Evolutionary conservation across 345 rosid genomes (phyloP), one percentile per base, ranked within the genome.

Genomic region (Nasturtium officinale): DNA sequence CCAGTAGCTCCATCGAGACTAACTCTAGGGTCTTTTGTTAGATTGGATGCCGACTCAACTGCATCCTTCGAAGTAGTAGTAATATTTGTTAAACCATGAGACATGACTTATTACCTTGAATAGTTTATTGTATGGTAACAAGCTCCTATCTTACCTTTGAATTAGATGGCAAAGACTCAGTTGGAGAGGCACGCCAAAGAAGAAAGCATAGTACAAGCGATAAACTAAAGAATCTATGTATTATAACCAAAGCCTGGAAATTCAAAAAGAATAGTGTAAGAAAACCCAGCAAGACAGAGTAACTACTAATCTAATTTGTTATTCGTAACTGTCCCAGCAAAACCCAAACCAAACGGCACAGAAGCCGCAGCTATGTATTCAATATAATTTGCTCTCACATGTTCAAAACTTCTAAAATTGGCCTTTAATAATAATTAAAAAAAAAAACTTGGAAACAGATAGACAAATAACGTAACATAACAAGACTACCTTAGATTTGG

Each of bases 141-240:
- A 54, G 13, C 38, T 63, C 50, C 40, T 25, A 9, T 66, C 40
- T 65, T 81, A 93, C 97, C 90, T 86, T 81, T 51, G 84, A 28
- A 26, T 60, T 75, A 38, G 76, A 71, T n/a, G 76, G 67, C n/a
- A 81, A 59, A 82, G 72, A 32, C 65, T 81, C 90, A 2, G 65
- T 65, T 0, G 96, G 81, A 7, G 98, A 90, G 45, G 84, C 80
- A 7, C 74, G 86, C 97, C 97, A 93, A 42, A 93, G 83, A 74
- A 87, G 29, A 73, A 89, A 90, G 81, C 92, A 89, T 18, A 86
- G 68, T 68, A 89, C 82, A 45, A 90, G 91, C 4, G 96, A 87
- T 29, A 89, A 63, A 78, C 98, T 86, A 84, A 93, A 93, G 83
- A 93, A 90, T 78, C 98, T 89, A 83, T 89, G 97, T 81, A 93